A percentile compares a stretch with the other conserved stretches of the same genome.
phyloP scores from a whole-genome alignment of 2,329 filamentous ascomycete genomes.

The Metarhizium album region DNA sequence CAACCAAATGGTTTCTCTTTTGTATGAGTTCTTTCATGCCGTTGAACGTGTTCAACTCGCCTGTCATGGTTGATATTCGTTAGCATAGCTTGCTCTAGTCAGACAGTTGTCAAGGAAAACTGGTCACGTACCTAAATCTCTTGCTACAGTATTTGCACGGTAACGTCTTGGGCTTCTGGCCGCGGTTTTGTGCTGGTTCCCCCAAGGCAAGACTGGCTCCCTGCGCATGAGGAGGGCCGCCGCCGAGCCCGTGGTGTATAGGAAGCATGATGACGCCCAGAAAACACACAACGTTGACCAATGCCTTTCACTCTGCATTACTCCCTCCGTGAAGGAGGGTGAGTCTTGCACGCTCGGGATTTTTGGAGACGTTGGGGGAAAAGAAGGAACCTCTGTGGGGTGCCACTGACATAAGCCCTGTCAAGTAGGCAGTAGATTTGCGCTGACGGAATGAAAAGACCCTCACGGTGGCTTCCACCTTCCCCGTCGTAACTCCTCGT shows the following conservation, averaged over 20 bases:
- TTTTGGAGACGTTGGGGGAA: conserved; percentile 6
- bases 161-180: conserved; percentile 50
- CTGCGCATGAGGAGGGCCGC: conserved; percentile 23
- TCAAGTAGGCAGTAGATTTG: not conserved
- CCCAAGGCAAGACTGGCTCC: conserved; percentile 21
- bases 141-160: conserved; percentile 55
- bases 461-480: not conserved
- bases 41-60: conserved; percentile 53
- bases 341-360: not conserved
- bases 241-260: conserved; percentile 42
- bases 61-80: conserved; percentile 23
- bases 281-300: conserved; percentile 3
- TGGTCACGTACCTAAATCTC: conserved; percentile 43
- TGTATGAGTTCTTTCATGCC: conserved; percentile 53
- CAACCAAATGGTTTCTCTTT: conserved; percentile 56
- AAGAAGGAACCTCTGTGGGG: conserved; percentile 2
- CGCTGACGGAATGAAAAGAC: not conserved
- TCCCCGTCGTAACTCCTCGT: not conserved
- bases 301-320: conserved; percentile 1
- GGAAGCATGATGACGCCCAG: conserved; percentile 41
- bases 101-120: conserved; percentile 6
- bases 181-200: conserved; percentile 40
- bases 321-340: conserved; percentile 3
- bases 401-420: not conserved
- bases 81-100: conserved; percentile 8